Percentiles rank a stretch among this genome's conserved stretches.
Evolutionary conservation across 1,139 yeast genomes (phyloP).

Genomic region (Ashbya aceris): DNA sequence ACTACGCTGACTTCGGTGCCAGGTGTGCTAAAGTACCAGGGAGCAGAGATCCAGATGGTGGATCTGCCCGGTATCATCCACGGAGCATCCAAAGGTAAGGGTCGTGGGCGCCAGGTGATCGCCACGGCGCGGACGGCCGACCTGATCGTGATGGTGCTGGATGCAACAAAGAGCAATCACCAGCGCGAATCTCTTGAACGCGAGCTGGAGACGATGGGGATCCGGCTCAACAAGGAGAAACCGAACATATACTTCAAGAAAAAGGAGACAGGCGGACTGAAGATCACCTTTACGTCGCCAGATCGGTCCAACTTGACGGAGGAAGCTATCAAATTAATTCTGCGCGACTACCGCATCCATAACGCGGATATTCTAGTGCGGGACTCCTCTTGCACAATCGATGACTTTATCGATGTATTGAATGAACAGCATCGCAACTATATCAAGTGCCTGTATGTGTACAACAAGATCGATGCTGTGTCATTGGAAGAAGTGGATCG

Average conservation of each 20-base stretch:
- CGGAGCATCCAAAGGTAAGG: constrained; percentile 96
- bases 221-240: constrained; percentile 67
- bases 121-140: constrained; percentile 95
- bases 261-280: constrained; percentile 88
- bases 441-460: constrained; percentile 84
- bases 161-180: constrained; percentile 87
- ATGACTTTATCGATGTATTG: constrained; percentile 86
- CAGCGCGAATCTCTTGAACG: constrained; percentile 80
- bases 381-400: constrained; percentile 84
- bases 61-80: constrained; percentile 96
- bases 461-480: constrained; percentile 92
- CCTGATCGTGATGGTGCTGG: constrained; percentile 83
- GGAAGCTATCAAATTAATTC: constrained; percentile 62
- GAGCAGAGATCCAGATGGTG: constrained; percentile 92
- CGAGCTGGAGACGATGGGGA: constrained; percentile 91
- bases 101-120: constrained; percentile 94
- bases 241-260: constrained; percentile 76
- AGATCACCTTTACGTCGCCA: constrained; percentile 70
- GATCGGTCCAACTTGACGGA: constrained; percentile 69
- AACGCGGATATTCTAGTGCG: constrained; percentile 88
- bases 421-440: constrained; percentile 82
- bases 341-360: constrained; percentile 82
- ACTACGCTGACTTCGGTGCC: constrained; percentile 96
- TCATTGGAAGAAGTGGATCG: constrained; percentile 91
- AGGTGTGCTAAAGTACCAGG: constrained; percentile 87